phyloP scores from a whole-genome alignment of 768 basidiomycete species.

The Suillus plorans region DNA sequence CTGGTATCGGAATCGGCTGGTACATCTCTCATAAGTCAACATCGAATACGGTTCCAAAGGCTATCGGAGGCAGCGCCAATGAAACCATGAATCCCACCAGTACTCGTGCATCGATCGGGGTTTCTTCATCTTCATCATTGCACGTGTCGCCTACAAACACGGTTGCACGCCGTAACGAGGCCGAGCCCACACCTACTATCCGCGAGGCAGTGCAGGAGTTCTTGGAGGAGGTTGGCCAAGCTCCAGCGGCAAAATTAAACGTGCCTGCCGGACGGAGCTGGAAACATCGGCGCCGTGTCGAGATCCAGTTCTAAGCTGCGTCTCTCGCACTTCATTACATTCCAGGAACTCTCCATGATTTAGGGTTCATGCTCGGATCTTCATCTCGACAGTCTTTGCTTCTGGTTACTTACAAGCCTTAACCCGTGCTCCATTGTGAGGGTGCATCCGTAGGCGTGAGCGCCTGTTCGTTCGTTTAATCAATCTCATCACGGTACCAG shows the following conservation, averaged over 20 bases:
- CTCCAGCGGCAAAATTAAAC: neutral
- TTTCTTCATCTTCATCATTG: conserved; percentile 18
- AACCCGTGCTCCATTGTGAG: conserved; percentile 9
- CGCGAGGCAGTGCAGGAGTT: conserved; percentile 5
- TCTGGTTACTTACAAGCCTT: neutral
- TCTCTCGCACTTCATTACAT: neutral
- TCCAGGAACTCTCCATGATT: conserved; percentile 2
- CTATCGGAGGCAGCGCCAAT: conserved; percentile 62
- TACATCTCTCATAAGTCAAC: conserved; percentile 54
- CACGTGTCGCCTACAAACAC: conserved; percentile 66
- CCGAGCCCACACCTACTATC: conserved; percentile 14
- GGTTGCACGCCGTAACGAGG: conserved; percentile 40
- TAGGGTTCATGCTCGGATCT: neutral
- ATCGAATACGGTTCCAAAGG: conserved; percentile 52
- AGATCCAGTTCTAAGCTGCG: conserved; percentile 12
- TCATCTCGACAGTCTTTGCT: neutral
- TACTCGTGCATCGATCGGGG: conserved; percentile 16
- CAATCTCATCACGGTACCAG: conserved; percentile 10
- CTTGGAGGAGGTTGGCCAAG: conserved; percentile 7
- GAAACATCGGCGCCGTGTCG: conserved; percentile 14
- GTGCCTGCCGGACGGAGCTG: conserved; percentile 7
- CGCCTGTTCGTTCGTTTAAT: conserved; percentile 34
- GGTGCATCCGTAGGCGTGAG: conserved; percentile 24
- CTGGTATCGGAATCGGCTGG: conserved; percentile 59
- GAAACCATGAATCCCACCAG: conserved; percentile 33